Percentiles rank a stretch among this genome's conserved stretches.
Evolutionary conservation across 805 yeast species (phyloP).

Genomic region (Yarrowia bubula): DNA sequence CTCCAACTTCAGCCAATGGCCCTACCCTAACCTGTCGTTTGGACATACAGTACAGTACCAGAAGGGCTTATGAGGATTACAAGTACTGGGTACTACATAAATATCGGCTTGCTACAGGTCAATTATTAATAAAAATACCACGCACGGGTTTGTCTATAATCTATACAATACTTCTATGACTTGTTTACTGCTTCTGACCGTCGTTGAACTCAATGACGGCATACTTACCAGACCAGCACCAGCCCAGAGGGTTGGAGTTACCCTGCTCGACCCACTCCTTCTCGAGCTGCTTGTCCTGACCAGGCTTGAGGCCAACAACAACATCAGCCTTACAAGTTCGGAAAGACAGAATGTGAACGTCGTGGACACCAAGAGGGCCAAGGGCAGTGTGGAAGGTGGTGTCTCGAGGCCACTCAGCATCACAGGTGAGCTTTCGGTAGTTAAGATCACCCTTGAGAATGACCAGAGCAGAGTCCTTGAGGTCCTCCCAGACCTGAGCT

Average conservation of each 20-base stretch:
- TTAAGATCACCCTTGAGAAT: constrained; percentile 95
- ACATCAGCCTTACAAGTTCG: constrained; percentile 98
- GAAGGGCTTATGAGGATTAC: not conserved
- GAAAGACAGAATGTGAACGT: constrained; percentile 66
- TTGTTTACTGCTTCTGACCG: constrained; percentile 38
- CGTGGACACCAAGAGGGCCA: constrained; percentile 61
- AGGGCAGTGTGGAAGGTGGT: constrained; percentile 72
- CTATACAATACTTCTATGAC: constrained; percentile 1
- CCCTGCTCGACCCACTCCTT: constrained; percentile 56
- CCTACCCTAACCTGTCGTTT: too few relatives aligned
- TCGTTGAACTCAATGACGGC: constrained; percentile 73
- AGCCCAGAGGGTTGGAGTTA: constrained; percentile 64
- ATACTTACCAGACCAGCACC: constrained; percentile 91
- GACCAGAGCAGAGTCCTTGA: constrained; percentile 59
- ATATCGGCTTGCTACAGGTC: too few relatives aligned
- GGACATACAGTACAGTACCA: too few relatives aligned
- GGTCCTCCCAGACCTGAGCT: constrained; percentile 56
- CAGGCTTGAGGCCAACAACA: constrained; percentile 72
- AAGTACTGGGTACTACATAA: too few relatives aligned
- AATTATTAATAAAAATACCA: not conserved
- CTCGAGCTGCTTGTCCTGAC: constrained; percentile 66
- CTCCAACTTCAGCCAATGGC: too few relatives aligned
- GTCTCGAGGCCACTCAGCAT: constrained; percentile 79
- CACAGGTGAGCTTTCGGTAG: constrained; percentile 91
- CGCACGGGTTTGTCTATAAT: constrained; percentile 5